Conservation (phyloP, 1,284 basidiomycete species). For the Rhodotorula sp. region DNA sequence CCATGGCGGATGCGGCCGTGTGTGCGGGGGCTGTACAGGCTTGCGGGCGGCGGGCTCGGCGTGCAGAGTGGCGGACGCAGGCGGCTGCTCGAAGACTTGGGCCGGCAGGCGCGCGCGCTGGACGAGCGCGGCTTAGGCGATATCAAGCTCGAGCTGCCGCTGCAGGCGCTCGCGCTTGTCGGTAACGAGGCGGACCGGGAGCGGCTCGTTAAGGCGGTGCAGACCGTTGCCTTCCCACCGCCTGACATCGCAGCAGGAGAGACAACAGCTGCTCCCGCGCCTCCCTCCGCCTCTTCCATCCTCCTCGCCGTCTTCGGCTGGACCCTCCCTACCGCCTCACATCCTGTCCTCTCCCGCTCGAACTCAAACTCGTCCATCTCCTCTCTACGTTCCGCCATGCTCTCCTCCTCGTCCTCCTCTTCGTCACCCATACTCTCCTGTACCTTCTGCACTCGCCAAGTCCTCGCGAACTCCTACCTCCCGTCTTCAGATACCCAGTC, state of each 20-base stretch:
- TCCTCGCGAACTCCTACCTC: conserved; percentile 23
- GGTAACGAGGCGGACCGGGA: background rate
- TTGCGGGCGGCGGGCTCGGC: conserved; percentile 16
- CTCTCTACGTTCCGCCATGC: background rate
- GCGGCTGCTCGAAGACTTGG: conserved; percentile 20
- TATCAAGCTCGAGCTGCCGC: conserved; percentile 2
- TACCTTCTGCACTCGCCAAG: conserved; percentile 17
- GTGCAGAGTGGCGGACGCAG: conserved; percentile 14
- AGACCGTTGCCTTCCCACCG: background rate
- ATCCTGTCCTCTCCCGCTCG: conserved; percentile 14
- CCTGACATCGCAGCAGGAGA: background rate
- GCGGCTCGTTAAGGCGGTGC: conserved; percentile 13
- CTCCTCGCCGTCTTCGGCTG: conserved; percentile 32
- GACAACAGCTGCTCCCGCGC: background rate
- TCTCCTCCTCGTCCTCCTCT: background rate
- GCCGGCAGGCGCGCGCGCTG: conserved; percentile 6
- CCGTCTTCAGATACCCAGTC: background rate
- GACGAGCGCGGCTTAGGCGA: background rate
- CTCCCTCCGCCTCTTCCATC: background rate
- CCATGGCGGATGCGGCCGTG: conserved; percentile 32
- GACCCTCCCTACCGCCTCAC: background rate
- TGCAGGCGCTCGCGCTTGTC: background rate
- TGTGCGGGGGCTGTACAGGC: conserved; percentile 15
- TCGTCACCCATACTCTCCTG: conserved; percentile 18
- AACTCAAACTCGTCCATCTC: conserved; percentile 17